Evolutionary conservation across 345 rosid genomes (phyloP).

Genomic region (Boechera divaricarpa): DNA sequence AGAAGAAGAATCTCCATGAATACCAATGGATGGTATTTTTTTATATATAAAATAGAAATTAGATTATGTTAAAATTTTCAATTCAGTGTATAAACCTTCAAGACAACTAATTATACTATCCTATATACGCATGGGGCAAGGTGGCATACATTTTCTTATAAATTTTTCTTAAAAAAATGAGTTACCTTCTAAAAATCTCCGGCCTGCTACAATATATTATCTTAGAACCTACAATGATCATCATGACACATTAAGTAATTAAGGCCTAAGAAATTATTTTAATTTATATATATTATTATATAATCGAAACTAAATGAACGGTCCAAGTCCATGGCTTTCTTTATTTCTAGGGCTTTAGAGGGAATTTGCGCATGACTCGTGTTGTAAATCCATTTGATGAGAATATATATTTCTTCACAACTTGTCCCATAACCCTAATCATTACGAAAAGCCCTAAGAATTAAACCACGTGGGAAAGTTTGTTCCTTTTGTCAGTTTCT

Average conservation of each 20-base stretch:
- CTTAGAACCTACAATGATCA: slow-evolving; percentile 37
- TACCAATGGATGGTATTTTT: neutral
- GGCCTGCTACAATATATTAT: slow-evolving; percentile 19
- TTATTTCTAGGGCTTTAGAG: slow-evolving; percentile 40
- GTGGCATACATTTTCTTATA: slow-evolving; percentile 50
- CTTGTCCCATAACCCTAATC: slow-evolving; percentile 46
- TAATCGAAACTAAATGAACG: slow-evolving; percentile 26
- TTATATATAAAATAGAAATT: neutral
- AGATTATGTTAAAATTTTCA: neutral
- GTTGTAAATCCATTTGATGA: slow-evolving; percentile 34
- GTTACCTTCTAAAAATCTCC: slow-evolving; percentile 14
- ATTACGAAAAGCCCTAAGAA: slow-evolving; percentile 45
- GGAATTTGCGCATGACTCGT: slow-evolving; percentile 33
- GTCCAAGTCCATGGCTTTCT: slow-evolving; percentile 35
- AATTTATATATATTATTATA: neutral
- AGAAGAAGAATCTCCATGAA: slow-evolving; percentile 35
- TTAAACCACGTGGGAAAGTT: slow-evolving; percentile 56
- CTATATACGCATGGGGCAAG: slow-evolving; percentile 59
- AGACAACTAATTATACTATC: slow-evolving; percentile 48
- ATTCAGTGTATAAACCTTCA: slow-evolving; percentile 31
- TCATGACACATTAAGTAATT: slow-evolving; percentile 35
- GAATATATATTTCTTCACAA: slow-evolving; percentile 21
- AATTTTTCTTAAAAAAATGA: neutral
- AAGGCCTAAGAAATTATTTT: slow-evolving; percentile 8
- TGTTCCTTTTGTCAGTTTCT: slow-evolving; percentile 38